A percentile compares a stretch with the other conserved stretches of the same genome.
Conservation (phyloP, 208 protist genomes). For the Crithidia acanthocephali region DNA sequence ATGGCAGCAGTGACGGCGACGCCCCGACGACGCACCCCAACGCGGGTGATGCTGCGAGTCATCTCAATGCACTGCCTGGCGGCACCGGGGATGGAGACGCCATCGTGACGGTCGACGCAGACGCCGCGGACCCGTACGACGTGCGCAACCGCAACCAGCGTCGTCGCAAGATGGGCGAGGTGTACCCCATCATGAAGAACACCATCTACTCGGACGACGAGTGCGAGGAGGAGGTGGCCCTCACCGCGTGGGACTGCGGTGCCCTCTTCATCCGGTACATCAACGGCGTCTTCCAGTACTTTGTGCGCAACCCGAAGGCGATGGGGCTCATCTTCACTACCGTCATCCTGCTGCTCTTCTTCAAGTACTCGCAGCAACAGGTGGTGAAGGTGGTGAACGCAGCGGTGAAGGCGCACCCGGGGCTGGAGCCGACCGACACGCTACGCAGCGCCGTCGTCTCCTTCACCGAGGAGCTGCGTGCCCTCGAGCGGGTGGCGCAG, state of each 20-base stretch:
- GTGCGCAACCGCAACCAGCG: slow-evolving; percentile 12
- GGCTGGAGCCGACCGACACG: slow-evolving; percentile 49
- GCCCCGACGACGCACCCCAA: not conserved
- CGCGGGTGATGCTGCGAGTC: not conserved
- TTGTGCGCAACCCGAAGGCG: slow-evolving; percentile 55
- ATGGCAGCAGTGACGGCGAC: not conserved
- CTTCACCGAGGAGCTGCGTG: slow-evolving; percentile 50
- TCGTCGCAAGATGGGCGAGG: slow-evolving; percentile 45
- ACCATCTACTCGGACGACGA: slow-evolving; percentile 67
- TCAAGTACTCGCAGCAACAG: slow-evolving; percentile 64
- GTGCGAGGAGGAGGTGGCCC: slow-evolving; percentile 41
- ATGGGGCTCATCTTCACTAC: slow-evolving; percentile 59
- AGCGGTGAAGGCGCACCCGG: slow-evolving; percentile 49
- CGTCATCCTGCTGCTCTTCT: slow-evolving; percentile 56
- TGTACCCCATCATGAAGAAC: slow-evolving; percentile 68
- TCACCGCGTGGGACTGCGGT: slow-evolving; percentile 46
- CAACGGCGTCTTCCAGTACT: slow-evolving; percentile 51
- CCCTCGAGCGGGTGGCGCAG: slow-evolving; percentile 35
- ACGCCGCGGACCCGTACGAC: slow-evolving; percentile 8
- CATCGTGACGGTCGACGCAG: not conserved
- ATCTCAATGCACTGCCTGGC: not conserved
- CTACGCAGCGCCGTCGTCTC: slow-evolving; percentile 47
- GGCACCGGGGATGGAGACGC: slow-evolving; percentile 14
- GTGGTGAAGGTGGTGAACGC: slow-evolving; percentile 48
- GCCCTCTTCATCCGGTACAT: slow-evolving; percentile 56